Base-by-base conservation (phyloP, 1,284 basidiomycete genomes). In the Ustilago sp. region DNA sequence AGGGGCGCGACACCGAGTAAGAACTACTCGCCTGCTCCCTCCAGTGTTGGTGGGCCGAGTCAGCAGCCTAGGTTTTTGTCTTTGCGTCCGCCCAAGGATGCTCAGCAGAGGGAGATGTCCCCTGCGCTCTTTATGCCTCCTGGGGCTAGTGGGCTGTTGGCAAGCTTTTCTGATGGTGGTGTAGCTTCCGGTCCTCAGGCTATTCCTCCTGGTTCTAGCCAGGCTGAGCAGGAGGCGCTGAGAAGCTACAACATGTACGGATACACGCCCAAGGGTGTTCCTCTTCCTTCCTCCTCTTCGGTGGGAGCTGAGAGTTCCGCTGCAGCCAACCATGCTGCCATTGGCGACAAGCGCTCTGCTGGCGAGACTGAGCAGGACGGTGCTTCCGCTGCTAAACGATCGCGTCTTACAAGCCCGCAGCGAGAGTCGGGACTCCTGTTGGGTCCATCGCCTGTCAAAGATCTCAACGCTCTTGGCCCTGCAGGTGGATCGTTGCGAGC, bases 401-500 rank as follows among this genome's bases (percentile, higher is more conserved):
- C 72, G n/a, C 63, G 76, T 35, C n/a, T 74, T 35, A 59, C 50
- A 1, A 77, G 70, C 15, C 70, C 74, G 3, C 58, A 59, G 34
- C 74, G 70, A 11, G 65, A 68, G 8, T 58, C 61, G 19, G 61
- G 62, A 35, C 59, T 66, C 41, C n/a, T 63, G 48, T 41, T 78
- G 23, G 81, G 68, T 39, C 76, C 72, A 13, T 78, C 82, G 59
- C 81, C 80, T 7, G 83, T 85, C 66, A 83, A 77, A 62, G 83
- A 85, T 47, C 71, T 85, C 50, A 84, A 85, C 55, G 71, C 73
- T 12, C 79, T 85, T 11, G 81, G 79, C 13, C 80, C 80, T 5
- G 62, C 77, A 12, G 79, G 74, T 43, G 74, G 82, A 19, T 72
- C 68, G 15, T 63, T 82, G 58, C 74, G 79, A 28, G 78, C 83